Base-by-base conservation (phyloP, 148 eudicot genomes). In the Cornus florida region DNA sequence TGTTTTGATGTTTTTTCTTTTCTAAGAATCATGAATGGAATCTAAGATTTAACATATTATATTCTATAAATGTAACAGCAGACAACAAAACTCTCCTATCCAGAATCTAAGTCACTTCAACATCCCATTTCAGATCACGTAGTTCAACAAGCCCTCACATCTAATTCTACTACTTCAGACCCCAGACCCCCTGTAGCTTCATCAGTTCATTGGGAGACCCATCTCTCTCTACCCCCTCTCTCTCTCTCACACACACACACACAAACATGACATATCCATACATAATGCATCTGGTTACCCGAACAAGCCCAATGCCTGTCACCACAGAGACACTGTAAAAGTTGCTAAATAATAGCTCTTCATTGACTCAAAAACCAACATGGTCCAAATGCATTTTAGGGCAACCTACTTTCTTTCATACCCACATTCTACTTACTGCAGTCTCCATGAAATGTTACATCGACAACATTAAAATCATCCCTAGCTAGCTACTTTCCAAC, bases 401-500 rank as follows among this genome's bases (percentile, higher is more conserved):
- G 82, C 72, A 79, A 73, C 72, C 41, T 43, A 48, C 38, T 8
- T 66, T 79, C 75, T 64, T 64, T 50, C 72, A 79, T 32, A 64
- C 24, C 39, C 81, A 43, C 43, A 24, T 50, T 17, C 50, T 20
- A 64, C 66, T 35, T 35, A n/a, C 22, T 24, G 32, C 75, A 79
- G 39, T 66, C 66, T 17, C 69, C 76, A 79, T 79, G 77, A 73
- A 79, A 73, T 73, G 82, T 79, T 66, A 73, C 82, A 79, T 79
- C 72, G 17, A 19, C 23, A 11, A 23, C 70, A 73, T 73, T 79
- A 16, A 70, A 70, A 57, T 23, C 39, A 66, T 67, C 20, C 22
- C 0, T 19, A 17, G 59, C 62, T 13, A 57, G 62, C 62, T 57
- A 16, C 16, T 50, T 77, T 9, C 65, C 62, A 67, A 72, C 64